Evolutionary conservation across 2,329 filamentous ascomycete genomes (phyloP).

Genomic region (Alternaria gansuensis): DNA sequence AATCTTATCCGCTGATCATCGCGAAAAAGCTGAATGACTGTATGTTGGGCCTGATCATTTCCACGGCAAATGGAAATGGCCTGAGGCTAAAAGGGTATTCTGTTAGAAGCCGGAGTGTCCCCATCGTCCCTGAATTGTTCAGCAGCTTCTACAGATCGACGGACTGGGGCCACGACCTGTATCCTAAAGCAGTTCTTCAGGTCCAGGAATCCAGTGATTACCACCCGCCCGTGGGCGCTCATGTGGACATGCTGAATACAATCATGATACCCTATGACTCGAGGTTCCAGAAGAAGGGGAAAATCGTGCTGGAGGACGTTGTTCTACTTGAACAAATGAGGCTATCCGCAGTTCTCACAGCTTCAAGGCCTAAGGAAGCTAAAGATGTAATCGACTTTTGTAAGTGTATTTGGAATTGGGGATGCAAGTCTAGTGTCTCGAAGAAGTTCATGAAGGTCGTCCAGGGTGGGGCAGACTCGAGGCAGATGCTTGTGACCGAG

Average conservation of each 20-base stretch:
- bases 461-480: too few relatives aligned
- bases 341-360: neutral
- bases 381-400: neutral
- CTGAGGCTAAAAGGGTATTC: neutral
- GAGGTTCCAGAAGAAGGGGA: neutral
- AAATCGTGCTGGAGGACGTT: rapidly evolving
- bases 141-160: too few relatives aligned
- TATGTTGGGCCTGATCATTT: slow-evolving; percentile 1
- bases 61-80: neutral
- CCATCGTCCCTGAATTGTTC: neutral
- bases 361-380: neutral
- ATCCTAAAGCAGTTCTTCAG: neutral
- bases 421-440: neutral
- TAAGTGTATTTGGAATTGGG: neutral
- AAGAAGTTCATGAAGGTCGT: too few relatives aligned
- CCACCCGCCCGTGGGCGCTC: neutral
- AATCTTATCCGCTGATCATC: neutral
- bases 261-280: neutral
- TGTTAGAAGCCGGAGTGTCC: neutral
- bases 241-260: neutral
- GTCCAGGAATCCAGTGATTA: neutral
- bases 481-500: too few relatives aligned
- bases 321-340: neutral
- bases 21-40: neutral
- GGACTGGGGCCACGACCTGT: neutral